Evolutionary conservation across 257 asterid genomes (phyloP).

Genomic region (Gentiana dahurica): DNA sequence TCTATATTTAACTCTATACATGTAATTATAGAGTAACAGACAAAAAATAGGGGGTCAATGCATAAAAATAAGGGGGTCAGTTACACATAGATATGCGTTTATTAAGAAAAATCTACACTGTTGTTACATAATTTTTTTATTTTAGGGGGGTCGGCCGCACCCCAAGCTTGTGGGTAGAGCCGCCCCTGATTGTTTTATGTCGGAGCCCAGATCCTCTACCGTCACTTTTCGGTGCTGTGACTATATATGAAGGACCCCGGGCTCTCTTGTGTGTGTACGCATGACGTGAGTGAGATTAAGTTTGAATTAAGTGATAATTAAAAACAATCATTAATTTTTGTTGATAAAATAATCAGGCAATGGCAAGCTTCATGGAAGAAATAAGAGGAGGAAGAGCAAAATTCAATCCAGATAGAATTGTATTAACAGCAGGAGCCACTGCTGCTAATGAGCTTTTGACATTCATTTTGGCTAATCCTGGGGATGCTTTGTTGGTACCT

Average conservation of each 20-base stretch:
- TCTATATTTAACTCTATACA: no score
- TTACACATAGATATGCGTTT: not conserved
- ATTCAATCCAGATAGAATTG: conserved; percentile 66
- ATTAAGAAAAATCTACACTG: no score
- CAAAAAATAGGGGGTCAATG: no score
- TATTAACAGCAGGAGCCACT: conserved; percentile 91
- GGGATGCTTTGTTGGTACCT: conserved; percentile 81
- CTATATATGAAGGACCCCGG: not conserved
- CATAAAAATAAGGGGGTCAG: no score
- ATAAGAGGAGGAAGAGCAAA: conserved; percentile 72
- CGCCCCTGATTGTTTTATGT: no score
- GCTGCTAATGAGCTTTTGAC: conserved; percentile 82
- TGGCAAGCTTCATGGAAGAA: conserved; percentile 87
- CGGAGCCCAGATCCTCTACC: no score
- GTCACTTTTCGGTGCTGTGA: not conserved
- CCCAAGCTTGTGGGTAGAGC: no score
- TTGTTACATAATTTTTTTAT: no score
- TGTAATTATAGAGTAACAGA: no score
- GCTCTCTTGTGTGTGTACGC: not conserved
- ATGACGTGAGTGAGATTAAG: no score
- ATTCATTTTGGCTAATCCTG: conserved; percentile 73
- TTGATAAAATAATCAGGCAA: conserved; percentile 35
- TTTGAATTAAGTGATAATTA: not conserved
- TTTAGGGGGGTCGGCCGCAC: no score
- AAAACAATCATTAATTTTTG: not conserved